phyloP scores from a whole-genome alignment of 257 asterid species.

The Agastache rugosa region DNA sequence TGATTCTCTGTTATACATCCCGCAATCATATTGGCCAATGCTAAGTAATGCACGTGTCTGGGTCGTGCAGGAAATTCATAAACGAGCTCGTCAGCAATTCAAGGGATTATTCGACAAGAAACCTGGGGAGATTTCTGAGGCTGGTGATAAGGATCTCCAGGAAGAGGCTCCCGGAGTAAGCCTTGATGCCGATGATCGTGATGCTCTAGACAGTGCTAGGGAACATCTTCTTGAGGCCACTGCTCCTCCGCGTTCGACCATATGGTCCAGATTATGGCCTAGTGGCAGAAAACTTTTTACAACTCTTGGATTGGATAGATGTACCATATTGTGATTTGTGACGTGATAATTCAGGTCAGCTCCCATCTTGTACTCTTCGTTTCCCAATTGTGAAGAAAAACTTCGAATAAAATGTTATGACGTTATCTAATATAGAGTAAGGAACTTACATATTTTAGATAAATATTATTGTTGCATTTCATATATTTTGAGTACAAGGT shows the following conservation, averaged over 20 bases:
- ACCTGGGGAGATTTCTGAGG: conserved; percentile 92
- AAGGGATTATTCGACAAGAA: conserved; percentile 96
- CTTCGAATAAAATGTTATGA: not conserved
- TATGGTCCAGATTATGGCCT: conserved; percentile 70
- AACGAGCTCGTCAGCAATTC: conserved; percentile 73
- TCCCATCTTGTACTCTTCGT: not conserved
- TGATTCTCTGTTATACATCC: too few relatives aligned
- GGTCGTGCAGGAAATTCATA: conserved; percentile 66
- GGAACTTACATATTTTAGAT: not conserved
- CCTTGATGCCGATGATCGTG: conserved; percentile 43
- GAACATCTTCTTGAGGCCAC: conserved; percentile 63
- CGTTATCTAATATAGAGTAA: not conserved
- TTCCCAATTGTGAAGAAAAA: not conserved
- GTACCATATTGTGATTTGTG: conserved; percentile 68
- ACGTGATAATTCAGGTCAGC: not conserved
- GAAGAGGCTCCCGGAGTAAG: conserved; percentile 46
- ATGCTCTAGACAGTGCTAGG: conserved; percentile 44
- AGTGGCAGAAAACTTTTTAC: conserved; percentile 55
- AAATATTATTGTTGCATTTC: not conserved
- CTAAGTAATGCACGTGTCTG: conserved; percentile 5
- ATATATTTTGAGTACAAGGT: not conserved
- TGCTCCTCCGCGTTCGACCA: conserved; percentile 50
- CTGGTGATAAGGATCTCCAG: conserved; percentile 42
- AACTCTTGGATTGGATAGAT: conserved; percentile 70
- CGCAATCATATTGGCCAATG: not conserved